Percentiles rank a stretch among this genome's conserved stretches.
Conservation (phyloP, 2,329 filamentous ascomycete genomes). For the Penicillium vulpinum region DNA sequence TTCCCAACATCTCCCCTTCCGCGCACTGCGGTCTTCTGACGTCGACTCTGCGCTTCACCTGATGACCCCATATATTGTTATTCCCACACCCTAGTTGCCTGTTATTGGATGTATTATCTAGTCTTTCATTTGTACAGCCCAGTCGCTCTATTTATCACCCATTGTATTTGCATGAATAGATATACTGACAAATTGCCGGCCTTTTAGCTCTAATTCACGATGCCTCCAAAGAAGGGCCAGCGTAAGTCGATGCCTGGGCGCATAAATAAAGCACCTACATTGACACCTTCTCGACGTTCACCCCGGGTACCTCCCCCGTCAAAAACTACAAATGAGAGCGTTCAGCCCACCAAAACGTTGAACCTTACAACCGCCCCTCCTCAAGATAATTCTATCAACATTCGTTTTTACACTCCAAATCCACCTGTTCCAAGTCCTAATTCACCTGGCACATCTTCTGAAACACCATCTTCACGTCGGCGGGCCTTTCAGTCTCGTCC, state of each 20-base stretch:
- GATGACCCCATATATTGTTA: constrained; percentile 1
- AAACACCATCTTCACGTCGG: constrained; percentile 16
- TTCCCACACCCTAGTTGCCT: constrained; percentile 1
- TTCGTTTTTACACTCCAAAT: constrained; percentile 16
- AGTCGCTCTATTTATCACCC: neutral
- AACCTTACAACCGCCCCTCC: constrained; percentile 11
- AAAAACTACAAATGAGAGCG: constrained; percentile 6
- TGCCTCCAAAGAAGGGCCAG: constrained; percentile 22
- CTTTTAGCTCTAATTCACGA: constrained; percentile 12
- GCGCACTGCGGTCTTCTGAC: constrained; percentile 17
- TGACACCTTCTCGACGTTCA: constrained; percentile 22
- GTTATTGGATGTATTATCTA: neutral
- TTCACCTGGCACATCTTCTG: constrained; percentile 4
- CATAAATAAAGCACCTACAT: constrained; percentile 11
- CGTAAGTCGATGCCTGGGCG: constrained; percentile 22
- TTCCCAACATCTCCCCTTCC: constrained; percentile 17
- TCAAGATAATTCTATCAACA: constrained; percentile 13
- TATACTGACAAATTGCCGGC: constrained; percentile 9
- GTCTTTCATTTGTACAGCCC: neutral
- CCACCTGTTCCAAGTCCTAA: constrained; percentile 1
- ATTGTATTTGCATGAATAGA: neutral
- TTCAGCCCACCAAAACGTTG: constrained; percentile 13
- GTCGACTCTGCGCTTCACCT: constrained; percentile 10
- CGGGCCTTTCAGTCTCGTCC: constrained; percentile 22
- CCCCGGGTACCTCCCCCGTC: constrained; percentile 12